Base-by-base conservation (phyloP, 768 basidiomycete species). In the Suillus luteus region DNA sequence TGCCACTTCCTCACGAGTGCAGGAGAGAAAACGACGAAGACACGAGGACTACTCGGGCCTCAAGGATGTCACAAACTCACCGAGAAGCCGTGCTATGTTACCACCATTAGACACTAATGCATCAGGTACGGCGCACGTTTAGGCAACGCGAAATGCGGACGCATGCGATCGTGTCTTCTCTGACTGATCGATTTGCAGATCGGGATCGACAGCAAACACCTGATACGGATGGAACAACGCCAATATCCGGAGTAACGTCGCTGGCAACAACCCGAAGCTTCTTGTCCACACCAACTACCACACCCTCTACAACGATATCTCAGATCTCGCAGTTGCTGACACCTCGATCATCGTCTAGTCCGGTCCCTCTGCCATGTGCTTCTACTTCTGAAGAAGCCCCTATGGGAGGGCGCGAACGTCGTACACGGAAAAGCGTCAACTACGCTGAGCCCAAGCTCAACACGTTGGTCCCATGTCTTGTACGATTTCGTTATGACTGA, bases 391-490 rank as follows among this genome's bases (percentile, higher is more conserved):
- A 76, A 60, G 77, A 77, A 22, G 66, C 70, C 15, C 66, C 70
- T 40, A 64, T 46, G 40, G 72, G 70, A 61, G 67, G 81, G 69
- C 74, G 86, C 70, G 71, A 84, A 83, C 76, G 88, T 82, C 78
- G 84, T 59, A 73, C 81, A 22, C 82, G 93, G 55, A 94, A 89
- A 78, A 93, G 92, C 68, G 79, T 95, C 55, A 94, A 94, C 73
- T 94, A 95, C 67, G 80, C 92, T 0, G 93, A 95, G 71, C 93
- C 93, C 12, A 95, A 93, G 72, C 82, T 95, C 27, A 93, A 94
- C 73, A 94, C 91, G 91, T 92, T 72, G 59, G 87, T 85, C 48
- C 12, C 48, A 61, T 51, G 40, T 63, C 57, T 51, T 59, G 31
- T 48, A 49, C 54, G 59, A 48, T 24, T 19, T 44, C 35, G 12